Conservation (phyloP, 108 stramenopile genomes). For the Skeletonema grethae region DNA sequence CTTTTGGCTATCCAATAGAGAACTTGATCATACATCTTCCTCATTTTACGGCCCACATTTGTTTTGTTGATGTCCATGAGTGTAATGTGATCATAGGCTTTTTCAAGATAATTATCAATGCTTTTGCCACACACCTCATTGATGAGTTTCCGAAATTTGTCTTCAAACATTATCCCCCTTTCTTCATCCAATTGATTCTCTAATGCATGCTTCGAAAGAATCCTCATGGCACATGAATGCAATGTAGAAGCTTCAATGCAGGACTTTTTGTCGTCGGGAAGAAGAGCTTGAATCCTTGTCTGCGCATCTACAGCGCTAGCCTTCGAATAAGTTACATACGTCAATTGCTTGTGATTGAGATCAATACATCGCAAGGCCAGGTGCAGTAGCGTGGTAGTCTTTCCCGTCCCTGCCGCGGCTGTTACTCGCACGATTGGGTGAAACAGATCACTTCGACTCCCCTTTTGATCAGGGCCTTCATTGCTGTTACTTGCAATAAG, state of each 20-base stretch:
- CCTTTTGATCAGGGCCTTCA: background rate
- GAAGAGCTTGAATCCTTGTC: constrained; percentile 23
- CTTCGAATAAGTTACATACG: constrained; percentile 43
- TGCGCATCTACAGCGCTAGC: constrained; percentile 43
- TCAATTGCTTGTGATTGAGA: constrained; percentile 31
- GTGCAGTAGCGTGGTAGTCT: constrained; percentile 45
- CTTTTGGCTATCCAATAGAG: constrained; percentile 30
- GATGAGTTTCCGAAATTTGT: constrained; percentile 11
- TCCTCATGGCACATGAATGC: constrained; percentile 38
- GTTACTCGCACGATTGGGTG: constrained; percentile 40
- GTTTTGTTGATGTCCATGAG: background rate
- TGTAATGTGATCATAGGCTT: background rate
- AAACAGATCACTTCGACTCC: background rate
- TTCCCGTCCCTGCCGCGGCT: constrained; percentile 51
- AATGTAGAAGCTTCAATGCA: constrained; percentile 33
- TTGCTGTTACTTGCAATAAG: background rate
- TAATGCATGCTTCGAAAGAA: constrained; percentile 1
- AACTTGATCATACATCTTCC: constrained; percentile 15
- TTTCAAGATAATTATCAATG: constrained; percentile 13
- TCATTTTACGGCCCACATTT: background rate
- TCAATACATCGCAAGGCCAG: constrained; percentile 34
- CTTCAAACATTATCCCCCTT: constrained; percentile 13
- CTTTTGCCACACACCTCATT: constrained; percentile 2
- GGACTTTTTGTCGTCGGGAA: background rate
- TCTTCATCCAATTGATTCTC: constrained; percentile 9